Base-by-base conservation (phyloP, 208 protist genomes). In the Wallacemonas rigidus region DNA sequence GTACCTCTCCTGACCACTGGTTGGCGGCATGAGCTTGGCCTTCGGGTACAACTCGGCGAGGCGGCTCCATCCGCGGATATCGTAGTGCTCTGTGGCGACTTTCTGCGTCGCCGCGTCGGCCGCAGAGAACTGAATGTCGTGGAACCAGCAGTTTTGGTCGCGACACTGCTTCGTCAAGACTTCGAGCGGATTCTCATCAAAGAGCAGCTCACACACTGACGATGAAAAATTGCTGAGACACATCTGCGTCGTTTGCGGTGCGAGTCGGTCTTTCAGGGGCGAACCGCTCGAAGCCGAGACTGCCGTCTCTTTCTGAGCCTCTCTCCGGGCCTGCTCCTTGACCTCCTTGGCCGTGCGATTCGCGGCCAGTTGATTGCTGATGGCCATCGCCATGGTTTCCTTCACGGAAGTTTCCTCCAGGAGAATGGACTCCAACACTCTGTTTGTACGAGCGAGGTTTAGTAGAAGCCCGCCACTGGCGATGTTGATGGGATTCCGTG, bases 401-500 rank as follows among this genome's bases (percentile, higher is more conserved):
- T 82, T 67, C 38, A 97, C 81, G 4, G 74, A 12, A 1, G 82
- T 96, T 41, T 81, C 72, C 3, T 94, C 80, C 1, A 97, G 76
- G n/a, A 62, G 55, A 9, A 97, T 85, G 45, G 83, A 75, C 58
- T 91, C 82, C 48, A 97, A 77, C 6, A 80, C 77, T 0, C 72
- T 14, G 67, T 94, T 96, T 15, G 62, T 57, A 67, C 82, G 88
- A 0, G 75, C 82, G 14, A 96, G 84, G 15, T 95, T 82, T 1
- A 97, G 77, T 40, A 97, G 64, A 9, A 80, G 72, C 3, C 73
- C 67, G 12, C 83, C 86, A 2, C 76, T 83, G 6, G 84, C 76
- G 65, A 96, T 89, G 53, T 81, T 95, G 69, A 97, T 80, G 17
- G 90, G 88, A 68, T 97, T 97, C 50, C 89, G 71, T 0, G 86